Conservation (phyloP, 495 filamentous ascomycete species). For the Neurospora intermedia region DNA sequence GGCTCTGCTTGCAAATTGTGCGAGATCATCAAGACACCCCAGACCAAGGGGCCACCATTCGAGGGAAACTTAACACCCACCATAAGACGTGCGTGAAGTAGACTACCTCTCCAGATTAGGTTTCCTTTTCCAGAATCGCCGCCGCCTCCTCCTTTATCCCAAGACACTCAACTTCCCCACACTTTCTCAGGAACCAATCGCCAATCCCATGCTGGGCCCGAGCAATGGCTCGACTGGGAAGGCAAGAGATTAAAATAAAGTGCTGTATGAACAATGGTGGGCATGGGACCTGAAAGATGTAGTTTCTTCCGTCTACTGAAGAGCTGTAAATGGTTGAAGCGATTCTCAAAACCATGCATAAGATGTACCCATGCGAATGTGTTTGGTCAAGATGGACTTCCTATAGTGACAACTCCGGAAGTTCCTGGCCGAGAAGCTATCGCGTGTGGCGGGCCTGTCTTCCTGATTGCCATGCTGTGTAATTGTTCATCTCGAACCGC, state of each 20-base stretch:
- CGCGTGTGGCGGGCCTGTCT: slow-evolving; percentile 34
- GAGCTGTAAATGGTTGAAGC: background rate
- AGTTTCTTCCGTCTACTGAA: background rate
- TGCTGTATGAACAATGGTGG: slow-evolving; percentile 21
- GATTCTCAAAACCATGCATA: background rate
- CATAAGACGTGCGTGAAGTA: background rate
- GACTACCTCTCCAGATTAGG: background rate
- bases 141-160: background rate
- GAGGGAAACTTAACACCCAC: background rate
- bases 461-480: slow-evolving; percentile 32
- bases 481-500: background rate
- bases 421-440: slow-evolving; percentile 29
- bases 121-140: background rate
- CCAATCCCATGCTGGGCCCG: slow-evolving; percentile 20
- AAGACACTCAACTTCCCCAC: slow-evolving; percentile 16
- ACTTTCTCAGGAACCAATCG: slow-evolving; percentile 10
- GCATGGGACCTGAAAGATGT: slow-evolving; percentile 18
- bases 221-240: slow-evolving; percentile 16
- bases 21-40: background rate
- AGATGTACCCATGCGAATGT: background rate
- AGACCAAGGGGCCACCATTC: background rate
- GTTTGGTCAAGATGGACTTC: background rate
- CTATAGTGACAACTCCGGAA: slow-evolving; percentile 23
- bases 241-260: slow-evolving; percentile 18
- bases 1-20: background rate